phyloP scores from a whole-genome alignment of 2,329 filamentous ascomycete species.

The Ophiostoma himal-ulmi region DNA sequence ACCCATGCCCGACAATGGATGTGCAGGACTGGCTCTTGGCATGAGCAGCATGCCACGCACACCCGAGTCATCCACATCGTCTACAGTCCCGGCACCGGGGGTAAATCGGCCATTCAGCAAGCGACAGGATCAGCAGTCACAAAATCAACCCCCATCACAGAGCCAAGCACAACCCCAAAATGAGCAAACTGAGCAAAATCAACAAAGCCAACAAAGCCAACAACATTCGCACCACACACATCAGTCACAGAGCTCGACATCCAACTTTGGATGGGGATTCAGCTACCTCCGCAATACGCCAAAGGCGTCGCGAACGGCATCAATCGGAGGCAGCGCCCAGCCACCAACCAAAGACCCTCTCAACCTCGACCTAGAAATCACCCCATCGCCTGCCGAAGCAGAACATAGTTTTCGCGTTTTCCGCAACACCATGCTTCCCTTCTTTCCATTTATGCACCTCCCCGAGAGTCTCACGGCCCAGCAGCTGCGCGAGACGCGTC shows the following conservation, averaged over 20 bases:
- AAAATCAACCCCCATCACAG: neutral
- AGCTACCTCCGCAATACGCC: conserved; percentile 3
- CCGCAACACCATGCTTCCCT: conserved; percentile 35
- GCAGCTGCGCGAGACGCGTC: conserved; percentile 37
- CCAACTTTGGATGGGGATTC: conserved; percentile 14
- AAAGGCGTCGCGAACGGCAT: neutral
- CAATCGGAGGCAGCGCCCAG: neutral
- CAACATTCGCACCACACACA: neutral
- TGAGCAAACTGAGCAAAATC: neutral
- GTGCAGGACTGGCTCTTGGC: neutral
- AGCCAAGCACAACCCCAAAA: neutral
- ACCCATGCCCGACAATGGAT: neutral
- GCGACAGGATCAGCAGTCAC: neutral
- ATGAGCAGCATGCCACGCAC: conserved; percentile 19
- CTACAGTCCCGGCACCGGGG: neutral
- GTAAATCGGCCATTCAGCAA: neutral
- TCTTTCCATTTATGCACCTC: conserved; percentile 43
- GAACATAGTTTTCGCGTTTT: conserved; percentile 40
- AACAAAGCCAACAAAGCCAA: neutral
- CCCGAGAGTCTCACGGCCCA: conserved; percentile 34
- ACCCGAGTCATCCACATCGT: conserved; percentile 20
- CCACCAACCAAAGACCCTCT: conserved; percentile 9
- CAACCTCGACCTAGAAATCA: conserved; percentile 17
- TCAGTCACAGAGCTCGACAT: neutral
- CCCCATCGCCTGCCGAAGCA: conserved; percentile 35